Base-by-base conservation (phyloP, 169 alveolate genomes). In the Theileria orientalis region DNA sequence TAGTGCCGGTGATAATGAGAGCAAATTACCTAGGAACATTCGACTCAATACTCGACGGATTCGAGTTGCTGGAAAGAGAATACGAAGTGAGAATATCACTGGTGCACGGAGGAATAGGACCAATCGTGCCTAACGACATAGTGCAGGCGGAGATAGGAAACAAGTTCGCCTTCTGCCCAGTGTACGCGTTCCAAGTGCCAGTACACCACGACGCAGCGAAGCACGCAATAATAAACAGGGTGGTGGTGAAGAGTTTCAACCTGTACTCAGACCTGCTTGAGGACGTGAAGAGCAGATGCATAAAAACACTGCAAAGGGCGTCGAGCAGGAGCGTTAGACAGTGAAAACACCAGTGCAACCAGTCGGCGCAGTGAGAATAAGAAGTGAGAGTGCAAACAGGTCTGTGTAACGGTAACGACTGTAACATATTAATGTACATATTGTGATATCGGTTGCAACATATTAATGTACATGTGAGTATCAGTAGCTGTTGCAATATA, bases 91-190 rank as follows among this genome's bases (percentile, higher is more conserved):
- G 94, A 33, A 85, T 92, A 30, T 87, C 93, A 1, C 87, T 92
- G 25, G 94, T 92, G 9, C 96, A 92, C 84, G 96, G 96, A 33
- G 96, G 96, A 23, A 69, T 92, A 52, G 96, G 96, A 9, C 92
- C 96, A 7, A 72, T 90, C n/a, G 80, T 85, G 6, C 94, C 94
- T 23, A 83, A 77, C 44, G 96, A 92, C 69, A 84, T 92, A 23
- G 92, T 85, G n/a, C 96, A 92, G 75, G 95, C 96, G 29, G 95
- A 89, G 37, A 90, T 92, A 41, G 96, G 92, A 74, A 89, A 84
- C 75, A 71, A 83, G 70, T 77, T 75, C 60, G 83, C 88, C 29
- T 74, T 69, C 67, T 90, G 94, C 68, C 94, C 95, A 19, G 86
- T 92, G 47, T 92, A 92, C 69, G 94, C 95, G 19, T 89, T 92